phyloP scores from a whole-genome alignment of 495 filamentous ascomycete genomes.

The Aspergillus asperescens region DNA sequence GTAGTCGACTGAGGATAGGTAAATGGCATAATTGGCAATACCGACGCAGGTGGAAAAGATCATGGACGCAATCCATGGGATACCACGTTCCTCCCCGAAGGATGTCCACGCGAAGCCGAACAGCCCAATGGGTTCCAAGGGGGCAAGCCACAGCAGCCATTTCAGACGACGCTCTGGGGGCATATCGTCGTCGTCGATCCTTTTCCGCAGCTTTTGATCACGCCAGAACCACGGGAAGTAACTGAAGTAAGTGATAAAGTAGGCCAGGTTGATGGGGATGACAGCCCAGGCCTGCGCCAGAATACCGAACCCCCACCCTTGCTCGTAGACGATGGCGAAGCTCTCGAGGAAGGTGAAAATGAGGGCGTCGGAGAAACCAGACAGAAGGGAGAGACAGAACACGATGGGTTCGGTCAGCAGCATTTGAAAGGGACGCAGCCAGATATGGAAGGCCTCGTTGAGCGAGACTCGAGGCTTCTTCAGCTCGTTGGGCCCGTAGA shows the following conservation, averaged over 20 bases:
- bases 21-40: slow-evolving; percentile 63
- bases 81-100: slow-evolving; percentile 41
- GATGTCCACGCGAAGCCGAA: slow-evolving; percentile 63
- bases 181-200: slow-evolving; percentile 28
- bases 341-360: slow-evolving; percentile 73
- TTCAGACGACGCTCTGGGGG: slow-evolving; percentile 29
- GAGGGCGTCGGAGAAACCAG: slow-evolving; percentile 69
- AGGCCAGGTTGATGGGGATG: slow-evolving; percentile 58
- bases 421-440: slow-evolving; percentile 69
- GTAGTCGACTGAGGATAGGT: slow-evolving; percentile 74
- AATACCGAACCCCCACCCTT: slow-evolving; percentile 55
- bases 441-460: slow-evolving; percentile 53
- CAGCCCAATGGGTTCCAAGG: slow-evolving; percentile 58
- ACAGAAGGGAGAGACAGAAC: slow-evolving; percentile 60
- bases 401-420: slow-evolving; percentile 71
- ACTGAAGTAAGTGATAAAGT: slow-evolving; percentile 56
- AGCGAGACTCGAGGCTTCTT: slow-evolving; percentile 46
- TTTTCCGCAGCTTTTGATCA: slow-evolving; percentile 38
- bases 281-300: slow-evolving; percentile 51
- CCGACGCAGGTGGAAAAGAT: slow-evolving; percentile 54
- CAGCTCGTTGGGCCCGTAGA: slow-evolving; percentile 62
- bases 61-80: slow-evolving; percentile 60
- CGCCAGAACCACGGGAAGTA: slow-evolving; percentile 59
- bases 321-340: slow-evolving; percentile 55
- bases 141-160: slow-evolving; percentile 52